These are phyloP conservation scores for Blastobotrys mokoenaii DNA, from an alignment of 805 yeast genomes.

Conservation along the genomic window DNA sequence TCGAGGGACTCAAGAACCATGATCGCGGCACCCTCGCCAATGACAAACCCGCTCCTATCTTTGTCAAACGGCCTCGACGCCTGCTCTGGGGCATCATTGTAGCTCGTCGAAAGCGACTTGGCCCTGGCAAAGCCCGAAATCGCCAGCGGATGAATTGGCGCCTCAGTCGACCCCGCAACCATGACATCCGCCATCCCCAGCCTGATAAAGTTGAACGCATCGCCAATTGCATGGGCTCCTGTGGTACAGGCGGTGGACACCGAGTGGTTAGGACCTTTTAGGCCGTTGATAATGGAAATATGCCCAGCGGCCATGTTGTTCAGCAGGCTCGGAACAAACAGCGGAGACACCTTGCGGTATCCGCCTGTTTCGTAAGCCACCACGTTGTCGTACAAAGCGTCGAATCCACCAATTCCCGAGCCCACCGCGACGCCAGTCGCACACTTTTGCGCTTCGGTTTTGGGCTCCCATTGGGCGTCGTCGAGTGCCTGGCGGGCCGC, in stretches of 20 bases:
- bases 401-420: conserved; percentile 84
- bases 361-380: conserved; percentile 42
- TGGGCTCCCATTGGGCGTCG: conserved; percentile 52
- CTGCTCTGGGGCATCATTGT: conserved; percentile 48
- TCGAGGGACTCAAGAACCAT: conserved; percentile 67
- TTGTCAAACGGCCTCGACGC: conserved; percentile 87
- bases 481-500: conserved; percentile 71
- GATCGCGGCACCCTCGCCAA: conserved; percentile 89
- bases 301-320: conserved; percentile 94
- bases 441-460: conserved; percentile 21
- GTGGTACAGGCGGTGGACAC: conserved; percentile 96
- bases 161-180: conserved; percentile 93
- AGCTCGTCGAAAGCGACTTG: conserved; percentile 60
- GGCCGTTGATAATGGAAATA: conserved; percentile 66
- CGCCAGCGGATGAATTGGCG: conserved; percentile 77
- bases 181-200: conserved; percentile 78
- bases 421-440: conserved; percentile 70
- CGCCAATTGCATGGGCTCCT: conserved; percentile 90
- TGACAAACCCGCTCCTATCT: conserved; percentile 74
- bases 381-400: conserved; percentile 59
- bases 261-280: conserved; percentile 80
- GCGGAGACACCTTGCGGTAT: conserved; percentile 69
- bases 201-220: conserved; percentile 72
- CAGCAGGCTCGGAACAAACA: conserved; percentile 75
- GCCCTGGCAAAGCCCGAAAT: conserved; percentile 89